Base-by-base conservation (phyloP, 371 early-diverging fungal species). In the Dipsacomyces acuminosporus region DNA sequence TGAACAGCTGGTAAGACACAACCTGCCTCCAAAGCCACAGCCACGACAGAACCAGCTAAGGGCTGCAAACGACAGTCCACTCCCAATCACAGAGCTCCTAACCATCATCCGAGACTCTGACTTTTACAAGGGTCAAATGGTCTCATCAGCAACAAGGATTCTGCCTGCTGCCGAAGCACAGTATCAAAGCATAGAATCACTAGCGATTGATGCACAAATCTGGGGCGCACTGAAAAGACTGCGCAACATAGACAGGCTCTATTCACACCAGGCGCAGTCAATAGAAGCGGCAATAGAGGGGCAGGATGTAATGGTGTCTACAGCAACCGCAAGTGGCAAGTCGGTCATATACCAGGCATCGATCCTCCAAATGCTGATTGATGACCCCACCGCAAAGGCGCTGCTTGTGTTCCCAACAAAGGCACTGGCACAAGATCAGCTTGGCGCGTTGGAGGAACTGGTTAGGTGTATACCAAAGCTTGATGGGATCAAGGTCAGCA, bases 351-450 rank as follows among this genome's bases (percentile, higher is more conserved):
- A 86, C 56, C 89, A 89, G 48, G 56, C 86, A 7, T 82, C 89
- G 2, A 77, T 86, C 0, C 57, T 90, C 9, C 74, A 80, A 36
- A 52, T 54, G 1, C 60, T 90, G 19, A 53, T 82, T 11, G 23
- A 44, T 5, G 67, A 84, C 36, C 52, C 42, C 1, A 20, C 52
- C 0, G 56, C 61, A 6, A 76, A 74, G 7, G 77, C 81, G 2
- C 59, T 91, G 48, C 80, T 79, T 18, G 64, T 91, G 2, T 89
- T 84, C 49, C 83, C 85, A 7, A 84, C 82, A 7, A 87, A 90
- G 63, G 90, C 91, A 5, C 71, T 91, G 19, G 84, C 90, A 0
- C 89, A 88, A 56, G 89, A 91, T 74, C 90, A 91, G 66, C 74
- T 77, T 30, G 59, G 76, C 8, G 53, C 82, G 1, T 52, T 88